Evolutionary conservation across 2,329 filamentous ascomycete genomes (phyloP), one percentile per base, ranked within the genome.

Genomic region (Ilyonectria mors-panacis): DNA sequence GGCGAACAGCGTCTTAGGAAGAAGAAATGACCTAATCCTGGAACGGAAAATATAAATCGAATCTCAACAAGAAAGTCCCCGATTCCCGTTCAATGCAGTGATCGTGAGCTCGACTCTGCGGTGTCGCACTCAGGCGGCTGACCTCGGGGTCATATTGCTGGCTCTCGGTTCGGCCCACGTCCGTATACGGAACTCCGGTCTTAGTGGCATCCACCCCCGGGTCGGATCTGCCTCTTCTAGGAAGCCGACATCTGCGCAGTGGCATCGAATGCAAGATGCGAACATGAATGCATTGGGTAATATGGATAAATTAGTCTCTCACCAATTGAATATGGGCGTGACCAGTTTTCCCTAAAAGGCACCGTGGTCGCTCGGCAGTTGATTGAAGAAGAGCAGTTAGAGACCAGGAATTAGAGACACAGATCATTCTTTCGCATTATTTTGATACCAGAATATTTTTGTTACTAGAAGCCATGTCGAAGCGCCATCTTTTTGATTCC

Each of bases 401-500:
- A 50, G 44, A 48, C 54, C 10, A 47, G 55, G 23, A 47, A 33
- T 21, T 42, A 37, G 45, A 60, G 23, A 33, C 33, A 51, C 23
- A 33, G 30, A 33, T 44, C 6, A n/a, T 47, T 47, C 12, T 44
- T 21, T 50, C 13, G 17, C 12, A 28, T n/a, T 19, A 9, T 8
- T 53, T 33, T 37, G 8, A 45, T 26, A 60, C 21, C 39, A 58
- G 35, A 33, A 61, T 1, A 6, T 26, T 8, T 8, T 33, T 37
- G 8, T 39, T 26, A 60, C 21, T 42, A 58, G 35, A 33, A 63
- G 21, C 9, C 59, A 88, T 88, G 86, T 88, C 86, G 26, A 86
- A 81, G 64, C 81, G 84, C 15, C 86, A 88, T 66, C 83, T 88
- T 69, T 88, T 87, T 75, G 77, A 84, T 65, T 86, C 86, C 17